A percentile compares a stretch with the other conserved stretches of the same genome.
phyloP scores from a whole-genome alignment of 148 eudicot species.

The Fallopia convolvulus region DNA sequence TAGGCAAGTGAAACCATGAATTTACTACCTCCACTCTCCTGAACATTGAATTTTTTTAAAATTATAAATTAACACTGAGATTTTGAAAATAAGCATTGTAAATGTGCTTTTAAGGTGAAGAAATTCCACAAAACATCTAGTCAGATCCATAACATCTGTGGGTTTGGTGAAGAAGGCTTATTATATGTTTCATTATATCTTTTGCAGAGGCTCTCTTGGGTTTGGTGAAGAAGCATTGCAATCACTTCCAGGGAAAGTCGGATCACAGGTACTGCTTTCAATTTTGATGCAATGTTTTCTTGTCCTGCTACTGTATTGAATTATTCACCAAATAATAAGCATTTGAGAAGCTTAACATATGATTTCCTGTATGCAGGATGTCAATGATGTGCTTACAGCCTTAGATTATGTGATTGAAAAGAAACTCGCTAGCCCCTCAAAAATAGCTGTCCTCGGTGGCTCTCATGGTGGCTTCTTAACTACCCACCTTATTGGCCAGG shows the following conservation, averaged over 20 bases:
- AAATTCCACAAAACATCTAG: neutral
- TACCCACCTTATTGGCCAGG: slow-evolving; percentile 98
- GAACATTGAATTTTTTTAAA: neutral
- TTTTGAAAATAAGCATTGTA: neutral
- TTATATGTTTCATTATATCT: neutral
- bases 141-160: neutral
- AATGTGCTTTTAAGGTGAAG: neutral
- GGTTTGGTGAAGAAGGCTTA: neutral
- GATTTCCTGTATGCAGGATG: slow-evolving; percentile 50
- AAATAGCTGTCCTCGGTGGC: slow-evolving; percentile 70
- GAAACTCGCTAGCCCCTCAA: slow-evolving; percentile 72
- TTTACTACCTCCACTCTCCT: neutral
- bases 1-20: slow-evolving; percentile 37
- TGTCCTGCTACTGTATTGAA: neutral
- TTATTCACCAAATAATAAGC: neutral
- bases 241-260: slow-evolving; percentile 85
- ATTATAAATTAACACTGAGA: neutral
- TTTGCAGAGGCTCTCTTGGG: slow-evolving; percentile 83
- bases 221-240: slow-evolving; percentile 97
- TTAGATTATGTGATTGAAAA: slow-evolving; percentile 51
- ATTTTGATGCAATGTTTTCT: neutral
- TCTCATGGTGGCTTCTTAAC: slow-evolving; percentile 98
- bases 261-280: slow-evolving; percentile 53
- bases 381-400: slow-evolving; percentile 81
- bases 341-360: neutral